phyloP scores from a whole-genome alignment of 768 basidiomycete genomes.

The Podaxis sp. region DNA sequence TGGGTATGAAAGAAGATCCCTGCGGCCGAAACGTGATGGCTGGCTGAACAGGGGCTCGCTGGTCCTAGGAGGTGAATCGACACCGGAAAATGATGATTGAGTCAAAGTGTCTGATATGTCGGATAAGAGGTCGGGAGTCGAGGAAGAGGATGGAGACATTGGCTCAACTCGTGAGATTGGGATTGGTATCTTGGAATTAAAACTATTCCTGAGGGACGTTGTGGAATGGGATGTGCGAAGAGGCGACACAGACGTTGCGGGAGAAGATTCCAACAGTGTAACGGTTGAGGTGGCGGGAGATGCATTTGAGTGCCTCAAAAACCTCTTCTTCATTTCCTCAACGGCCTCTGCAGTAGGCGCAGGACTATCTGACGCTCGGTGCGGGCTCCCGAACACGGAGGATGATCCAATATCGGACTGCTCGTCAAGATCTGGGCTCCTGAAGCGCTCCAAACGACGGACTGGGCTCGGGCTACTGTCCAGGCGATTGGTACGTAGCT shows the following conservation, averaged over 20 bases:
- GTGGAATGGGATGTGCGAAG: slow-evolving; percentile 17
- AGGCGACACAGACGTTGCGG: slow-evolving; percentile 14
- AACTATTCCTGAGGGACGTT: slow-evolving; percentile 13
- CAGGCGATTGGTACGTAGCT: slow-evolving; percentile 4
- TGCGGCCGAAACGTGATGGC: slow-evolving; percentile 18
- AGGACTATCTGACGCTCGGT: slow-evolving; percentile 24
- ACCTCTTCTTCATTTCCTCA: slow-evolving; percentile 60
- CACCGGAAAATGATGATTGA: slow-evolving; percentile 43
- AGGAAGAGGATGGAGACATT: slow-evolving; percentile 7
- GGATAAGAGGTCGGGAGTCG: slow-evolving; percentile 54
- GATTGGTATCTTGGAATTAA: slow-evolving; percentile 9
- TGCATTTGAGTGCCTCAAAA: slow-evolving; percentile 29
- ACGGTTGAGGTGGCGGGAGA: slow-evolving; percentile 23
- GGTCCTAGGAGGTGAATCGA: slow-evolving; percentile 45
- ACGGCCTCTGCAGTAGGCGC: slow-evolving; percentile 45
- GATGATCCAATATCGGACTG: slow-evolving; percentile 7
- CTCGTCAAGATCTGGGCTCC: slow-evolving; percentile 6
- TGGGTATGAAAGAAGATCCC: slow-evolving; percentile 22
- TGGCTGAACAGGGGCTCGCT: slow-evolving; percentile 17
- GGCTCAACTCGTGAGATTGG: background rate
- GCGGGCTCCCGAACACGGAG: slow-evolving; percentile 21
- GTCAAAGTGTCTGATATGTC: slow-evolving; percentile 59
- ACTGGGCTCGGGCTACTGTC: slow-evolving; percentile 16
- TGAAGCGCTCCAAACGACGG: slow-evolving; percentile 21
- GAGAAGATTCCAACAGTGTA: slow-evolving; percentile 12